Evolutionary conservation across 1,139 yeast genomes (phyloP), one percentile per base, ranked within the genome.

Genomic region (Lodderomyces orthopsilosis): DNA sequence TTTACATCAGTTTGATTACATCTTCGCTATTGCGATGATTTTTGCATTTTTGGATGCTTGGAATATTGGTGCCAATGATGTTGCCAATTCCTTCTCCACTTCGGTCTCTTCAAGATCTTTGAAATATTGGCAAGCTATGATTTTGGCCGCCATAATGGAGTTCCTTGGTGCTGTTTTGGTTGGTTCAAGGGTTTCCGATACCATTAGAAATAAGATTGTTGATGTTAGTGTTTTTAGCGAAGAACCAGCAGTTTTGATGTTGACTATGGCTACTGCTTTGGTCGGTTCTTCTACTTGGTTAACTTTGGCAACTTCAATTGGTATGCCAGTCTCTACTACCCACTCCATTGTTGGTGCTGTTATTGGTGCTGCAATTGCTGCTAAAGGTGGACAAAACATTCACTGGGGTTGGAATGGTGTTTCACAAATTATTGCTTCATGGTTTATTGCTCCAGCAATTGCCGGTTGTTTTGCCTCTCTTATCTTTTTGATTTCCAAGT

Each of bases 51-150:
- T 83, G 55, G 90, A 83, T 63, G 91, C 91, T n/a, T 85, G 82
- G 76, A 83, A 83, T 59, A 85, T 83, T 54, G 94, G 94, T 44
- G 94, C 93, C 36, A 85, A 85, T 58, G 93, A 85, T 70, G 90
- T 84, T 46, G 86, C 93, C 32, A 85, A 85, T 66, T 84, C 93
- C 3, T 85, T 83, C 58, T 85, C 91, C 1, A 81, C 90, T 2
- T 79, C 87, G 2, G 81, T 83, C 18, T 81, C 90, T 4, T 82
- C 91, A 10, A 68, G 86, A 53, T 77, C 89, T 19, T 66, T 85
- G 49, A 77, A 77, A 45, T 83, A 83, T 60, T 79, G 85, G 79
- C 93, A 85, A 62, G 91, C 90, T 19, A 81, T 82, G 85, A 51
- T 81, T 30, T 63, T 84, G 41, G 88, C 88, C 0, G 85, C 79